Evolutionary conservation across 352 stramenopile genomes (phyloP), one percentile per base, ranked within the genome.

Genomic region (Phytophthora fragariaefolia): DNA sequence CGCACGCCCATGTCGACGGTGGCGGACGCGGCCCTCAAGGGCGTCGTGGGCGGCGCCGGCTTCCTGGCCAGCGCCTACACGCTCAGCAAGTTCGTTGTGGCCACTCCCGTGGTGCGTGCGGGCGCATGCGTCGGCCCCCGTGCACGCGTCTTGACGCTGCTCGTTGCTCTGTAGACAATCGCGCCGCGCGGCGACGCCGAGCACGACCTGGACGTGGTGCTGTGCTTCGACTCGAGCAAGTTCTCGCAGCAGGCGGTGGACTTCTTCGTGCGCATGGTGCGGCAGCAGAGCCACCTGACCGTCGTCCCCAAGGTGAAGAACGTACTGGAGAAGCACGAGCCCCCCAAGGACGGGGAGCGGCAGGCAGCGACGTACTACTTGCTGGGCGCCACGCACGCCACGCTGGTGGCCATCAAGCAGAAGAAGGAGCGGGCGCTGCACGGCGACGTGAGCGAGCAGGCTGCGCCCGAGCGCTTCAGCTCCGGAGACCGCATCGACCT

Each of bases 51-150:
- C 43, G 75, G 79, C n/a, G 60, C 90, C 50, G 86, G 86, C 63
- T 89, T 95, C 43, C 56, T 90, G 17, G 84, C 82, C 46, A 95
- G 84, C 51, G 84, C 83, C 58, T 83, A 83, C 68, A 89, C 83
- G 73, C 78, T 95, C 42, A 83, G 81, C 66, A 93, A 92, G 77
- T 95, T 93, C 74, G 89, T 95, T 54, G 58, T 87, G 46, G 77
- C 79, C 20, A 91, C 85, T 28, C 76, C 83, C 7, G 79, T 93
- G 81, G 84, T 92, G 51, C 36, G 69, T 80, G n/a, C n/a, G n/a
- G n/a, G n/a, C n/a, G n/a, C n/a, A n/a, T n/a, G n/a, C n/a, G n/a
- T n/a, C n/a, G n/a, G n/a, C n/a, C n/a, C n/a, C n/a, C n/a, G n/a
- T n/a, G n/a, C n/a, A n/a, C n/a, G n/a, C n/a, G n/a, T n/a, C n/a